Conservation (phyloP, 2,329 filamentous ascomycete genomes). For the Knufia fluminis region DNA sequence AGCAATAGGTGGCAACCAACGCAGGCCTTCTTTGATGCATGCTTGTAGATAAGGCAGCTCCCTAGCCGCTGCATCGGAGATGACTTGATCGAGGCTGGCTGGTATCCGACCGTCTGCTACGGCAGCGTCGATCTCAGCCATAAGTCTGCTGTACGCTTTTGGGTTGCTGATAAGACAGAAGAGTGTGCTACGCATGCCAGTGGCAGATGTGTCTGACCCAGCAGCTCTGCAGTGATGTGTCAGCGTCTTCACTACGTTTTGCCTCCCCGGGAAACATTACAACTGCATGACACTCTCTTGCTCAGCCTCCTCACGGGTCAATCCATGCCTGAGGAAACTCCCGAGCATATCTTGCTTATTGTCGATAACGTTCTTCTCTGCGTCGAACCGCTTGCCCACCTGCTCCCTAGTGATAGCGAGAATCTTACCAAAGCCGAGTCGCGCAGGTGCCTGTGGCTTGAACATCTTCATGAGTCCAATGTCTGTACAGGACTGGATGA, state of each 20-base stretch:
- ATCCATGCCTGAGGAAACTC: constrained; percentile 16
- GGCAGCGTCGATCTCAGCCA: constrained; percentile 13
- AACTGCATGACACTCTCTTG: constrained; percentile 14
- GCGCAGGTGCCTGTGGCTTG: constrained; percentile 10
- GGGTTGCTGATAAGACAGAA: constrained; percentile 14
- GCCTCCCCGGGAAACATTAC: not conserved
- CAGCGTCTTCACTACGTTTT: not conserved
- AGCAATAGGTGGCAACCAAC: constrained; percentile 39
- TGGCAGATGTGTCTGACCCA: constrained; percentile 17
- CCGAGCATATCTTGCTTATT: constrained; percentile 16
- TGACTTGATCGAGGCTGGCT: not conserved
- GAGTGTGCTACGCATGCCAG: constrained; percentile 14
- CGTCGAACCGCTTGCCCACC: constrained; percentile 12
- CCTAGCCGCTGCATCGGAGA: constrained; percentile 27
- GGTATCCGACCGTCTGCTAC: constrained; percentile 6
- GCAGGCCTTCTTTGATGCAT: constrained; percentile 41
- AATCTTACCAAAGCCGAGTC: constrained; percentile 13
- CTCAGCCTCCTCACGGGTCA: constrained; percentile 13
- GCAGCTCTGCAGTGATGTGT: constrained; percentile 10
- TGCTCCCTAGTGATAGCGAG: constrained; percentile 11
- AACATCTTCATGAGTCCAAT: constrained; percentile 12
- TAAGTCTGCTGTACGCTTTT: not conserved
- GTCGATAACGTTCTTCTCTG: not conserved
- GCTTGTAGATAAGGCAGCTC: constrained; percentile 43
- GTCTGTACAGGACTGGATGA: constrained; percentile 10